Evolutionary conservation across 345 rosid species (phyloP), one percentile per base, ranked within the genome.

Genomic region (Alliaria petiolata): DNA sequence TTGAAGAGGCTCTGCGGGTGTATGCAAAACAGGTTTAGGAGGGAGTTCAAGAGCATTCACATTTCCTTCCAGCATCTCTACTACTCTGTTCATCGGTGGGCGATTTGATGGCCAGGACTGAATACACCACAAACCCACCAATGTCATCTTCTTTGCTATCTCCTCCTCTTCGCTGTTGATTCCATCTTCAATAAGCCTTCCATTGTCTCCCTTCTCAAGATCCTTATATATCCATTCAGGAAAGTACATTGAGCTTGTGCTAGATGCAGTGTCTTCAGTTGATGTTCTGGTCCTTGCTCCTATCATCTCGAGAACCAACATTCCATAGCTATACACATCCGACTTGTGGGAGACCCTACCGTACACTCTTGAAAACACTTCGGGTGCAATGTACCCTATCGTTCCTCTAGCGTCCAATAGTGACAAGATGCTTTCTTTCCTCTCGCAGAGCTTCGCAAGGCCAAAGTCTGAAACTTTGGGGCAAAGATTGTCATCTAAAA

Each of bases 401-500:
- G 87, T 82, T 17, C 89, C 87, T 72, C 89, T 78, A 1, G 78
- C 55, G 1, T 70, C 76, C 0, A 72, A 47, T 43, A 78, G 22
- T 0, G 90, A 77, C 7, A 83, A 35, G 4, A 72, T 34, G 36
- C 83, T 82, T 6, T 73, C 84, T 31, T 64, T 71, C 34, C 28
- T 76, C 42, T 69, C 55, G 31, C 84, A 80, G n/a, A 76, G 70
- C 57, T 84, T 81, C 7, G 89, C 82, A 4, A 83, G 89, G 0
- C 89, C 85, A 5, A 85, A 83, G 56, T 85, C 89, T 0, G 83
- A 75, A 5, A 83, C 80, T 11, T 83, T 83, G 0, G 87, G 83
- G 4, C 9, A 30, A 9, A 83, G 71, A 14, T 75, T 26, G 0
- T 67, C 62, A 47, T 86, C 81, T 4, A 82, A 71, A 3, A 86